Percentiles rank a stretch among this genome's conserved stretches.
These are phyloP conservation scores for Scleroderma citrinum DNA, from an alignment of 768 basidiomycete species.

Conservation along the genomic window DNA sequence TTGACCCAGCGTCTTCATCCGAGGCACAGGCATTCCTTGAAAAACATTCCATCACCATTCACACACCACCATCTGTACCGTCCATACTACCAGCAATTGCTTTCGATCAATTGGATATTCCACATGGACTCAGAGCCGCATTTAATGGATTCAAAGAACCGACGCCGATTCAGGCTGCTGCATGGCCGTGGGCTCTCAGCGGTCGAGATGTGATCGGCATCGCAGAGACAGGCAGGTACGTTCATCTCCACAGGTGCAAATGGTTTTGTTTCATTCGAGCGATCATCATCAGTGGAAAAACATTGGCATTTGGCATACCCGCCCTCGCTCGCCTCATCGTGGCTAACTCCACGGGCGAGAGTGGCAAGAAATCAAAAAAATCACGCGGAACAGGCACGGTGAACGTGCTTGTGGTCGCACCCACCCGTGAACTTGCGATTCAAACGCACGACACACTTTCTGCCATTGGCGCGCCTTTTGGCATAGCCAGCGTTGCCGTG, in stretches of 20 bases:
- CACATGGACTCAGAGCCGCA: slow-evolving; percentile 51
- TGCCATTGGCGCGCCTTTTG: slow-evolving; percentile 65
- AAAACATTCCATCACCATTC: slow-evolving; percentile 71
- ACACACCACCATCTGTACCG: slow-evolving; percentile 40
- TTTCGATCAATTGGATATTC: slow-evolving; percentile 70
- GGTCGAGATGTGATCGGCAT: slow-evolving; percentile 91
- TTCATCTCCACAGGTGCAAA: neutral
- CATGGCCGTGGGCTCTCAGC: slow-evolving; percentile 84
- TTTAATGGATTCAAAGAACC: slow-evolving; percentile 77
- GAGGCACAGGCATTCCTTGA: slow-evolving; percentile 61
- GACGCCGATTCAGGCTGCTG: slow-evolving; percentile 92
- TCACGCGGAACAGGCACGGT: slow-evolving; percentile 34
- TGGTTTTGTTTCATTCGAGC: neutral
- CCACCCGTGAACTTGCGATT: slow-evolving; percentile 93
- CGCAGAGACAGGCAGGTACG: slow-evolving; percentile 88
- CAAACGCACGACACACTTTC: slow-evolving; percentile 87
- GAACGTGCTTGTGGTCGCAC: slow-evolving; percentile 78
- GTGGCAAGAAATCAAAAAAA: slow-evolving; percentile 26
- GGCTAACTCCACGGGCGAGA: slow-evolving; percentile 5
- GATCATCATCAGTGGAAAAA: slow-evolving; percentile 69
- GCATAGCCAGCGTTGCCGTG: slow-evolving; percentile 77
- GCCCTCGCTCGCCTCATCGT: slow-evolving; percentile 66
- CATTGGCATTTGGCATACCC: slow-evolving; percentile 92
- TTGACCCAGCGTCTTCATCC: slow-evolving; percentile 24
- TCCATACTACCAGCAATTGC: slow-evolving; percentile 60